Evolutionary conservation across 2,329 filamentous ascomycete genomes (phyloP).

Genomic region (Apiospora phragmitis): DNA sequence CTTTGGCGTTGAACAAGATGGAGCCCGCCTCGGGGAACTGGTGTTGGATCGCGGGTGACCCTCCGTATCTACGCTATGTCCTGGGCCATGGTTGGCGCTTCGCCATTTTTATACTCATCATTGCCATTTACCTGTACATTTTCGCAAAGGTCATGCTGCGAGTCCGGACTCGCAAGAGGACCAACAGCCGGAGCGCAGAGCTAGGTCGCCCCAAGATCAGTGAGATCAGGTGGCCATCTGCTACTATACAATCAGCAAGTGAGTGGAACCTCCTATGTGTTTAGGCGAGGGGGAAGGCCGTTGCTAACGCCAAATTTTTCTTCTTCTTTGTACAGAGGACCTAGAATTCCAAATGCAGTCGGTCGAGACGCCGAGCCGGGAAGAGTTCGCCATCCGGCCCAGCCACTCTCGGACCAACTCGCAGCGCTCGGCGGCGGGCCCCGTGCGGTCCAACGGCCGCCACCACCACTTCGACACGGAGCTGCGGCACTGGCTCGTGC

Average conservation of each 20-base stretch:
- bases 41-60: slow-evolving; percentile 16
- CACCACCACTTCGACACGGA: slow-evolving; percentile 12
- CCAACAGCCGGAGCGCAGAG: slow-evolving; percentile 2
- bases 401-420: neutral
- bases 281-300: neutral
- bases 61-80: slow-evolving; percentile 14
- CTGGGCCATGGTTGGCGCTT: slow-evolving; percentile 16
- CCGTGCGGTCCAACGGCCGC: neutral
- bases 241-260: neutral
- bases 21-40: slow-evolving; percentile 15
- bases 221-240: neutral
- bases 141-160: slow-evolving; percentile 10
- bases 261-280: neutral
- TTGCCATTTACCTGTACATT: slow-evolving; percentile 11
- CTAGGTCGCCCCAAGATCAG: neutral
- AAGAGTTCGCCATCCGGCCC: slow-evolving; percentile 7
- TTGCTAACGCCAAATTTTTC: neutral
- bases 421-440: neutral
- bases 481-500: slow-evolving; percentile 16
- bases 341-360: neutral
- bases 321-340: neutral
- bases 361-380: neutral
- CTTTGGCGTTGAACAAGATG: slow-evolving; percentile 12
- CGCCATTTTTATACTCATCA: neutral
- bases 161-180: slow-evolving; percentile 8